Conservation (phyloP, 495 filamentous ascomycete genomes). For the Mycothermus thermophilus region DNA sequence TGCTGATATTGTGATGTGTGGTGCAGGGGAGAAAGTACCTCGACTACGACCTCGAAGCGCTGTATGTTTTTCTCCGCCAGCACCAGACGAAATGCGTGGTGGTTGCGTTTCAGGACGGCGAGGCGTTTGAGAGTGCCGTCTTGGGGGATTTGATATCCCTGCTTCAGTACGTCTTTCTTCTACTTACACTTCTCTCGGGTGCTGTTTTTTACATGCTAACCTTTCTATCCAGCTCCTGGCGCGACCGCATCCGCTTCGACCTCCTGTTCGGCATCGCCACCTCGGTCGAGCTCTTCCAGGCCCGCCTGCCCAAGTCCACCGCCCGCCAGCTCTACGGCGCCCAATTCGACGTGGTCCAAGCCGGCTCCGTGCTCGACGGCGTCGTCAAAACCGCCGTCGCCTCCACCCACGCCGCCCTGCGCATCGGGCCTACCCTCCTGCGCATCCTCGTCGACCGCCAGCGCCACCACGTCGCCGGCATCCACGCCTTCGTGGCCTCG, state of each 20-base stretch:
- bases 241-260: conserved; percentile 78
- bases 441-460: conserved; percentile 59
- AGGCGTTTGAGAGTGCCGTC: conserved; percentile 74
- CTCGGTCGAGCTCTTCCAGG: conserved; percentile 77
- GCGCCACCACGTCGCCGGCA: conserved; percentile 71
- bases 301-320: conserved; percentile 62
- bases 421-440: conserved; percentile 55
- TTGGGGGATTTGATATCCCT: conserved; percentile 66
- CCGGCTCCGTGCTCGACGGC: conserved; percentile 59
- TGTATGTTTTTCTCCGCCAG: conserved; percentile 48
- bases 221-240: conserved; percentile 52
- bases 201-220: conserved; percentile 11
- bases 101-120: conserved; percentile 76
- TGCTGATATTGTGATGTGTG: too few species aligned
- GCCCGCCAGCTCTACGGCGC: conserved; percentile 57
- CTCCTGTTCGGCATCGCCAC: conserved; percentile 82
- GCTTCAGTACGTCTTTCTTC: conserved; percentile 46
- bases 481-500: conserved; percentile 64
- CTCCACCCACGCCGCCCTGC: conserved; percentile 38
- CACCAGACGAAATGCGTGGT: conserved; percentile 48
- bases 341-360: conserved; percentile 72
- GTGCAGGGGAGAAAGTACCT: conserved; percentile 56
- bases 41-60: conserved; percentile 82
- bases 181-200: not conserved
- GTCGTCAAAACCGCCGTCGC: conserved; percentile 60